phyloP scores from a whole-genome alignment of 2,329 filamentous ascomycete genomes.

The Pseudomassariella vexata region DNA sequence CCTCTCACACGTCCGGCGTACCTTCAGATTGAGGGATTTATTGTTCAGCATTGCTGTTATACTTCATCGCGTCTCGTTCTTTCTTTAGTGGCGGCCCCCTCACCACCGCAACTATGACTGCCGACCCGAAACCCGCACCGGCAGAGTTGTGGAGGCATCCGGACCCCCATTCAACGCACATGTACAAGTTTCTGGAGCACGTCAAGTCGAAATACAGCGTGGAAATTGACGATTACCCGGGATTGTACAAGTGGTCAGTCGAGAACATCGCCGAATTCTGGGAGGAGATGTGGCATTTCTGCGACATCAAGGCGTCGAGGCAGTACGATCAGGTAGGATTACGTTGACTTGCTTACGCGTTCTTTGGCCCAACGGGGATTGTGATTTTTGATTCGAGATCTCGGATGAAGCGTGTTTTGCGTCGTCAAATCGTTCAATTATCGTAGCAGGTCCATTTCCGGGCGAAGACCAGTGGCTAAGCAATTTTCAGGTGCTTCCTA shows the following conservation, averaged over 20 bases:
- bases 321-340: constrained; percentile 55
- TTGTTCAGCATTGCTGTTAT: no score
- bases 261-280: constrained; percentile 72
- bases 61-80: no score
- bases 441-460: no score
- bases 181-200: constrained; percentile 65
- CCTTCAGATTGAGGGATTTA: no score
- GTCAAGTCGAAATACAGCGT: constrained; percentile 64
- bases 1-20: no score
- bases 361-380: no score
- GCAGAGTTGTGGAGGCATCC: constrained; percentile 67
- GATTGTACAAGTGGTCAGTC: constrained; percentile 83
- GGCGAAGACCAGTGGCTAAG: constrained; percentile 8
- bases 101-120: constrained; percentile 16
- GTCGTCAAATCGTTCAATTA: no score
- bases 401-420: no score
- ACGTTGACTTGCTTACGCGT: no score
- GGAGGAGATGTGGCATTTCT: constrained; percentile 79
- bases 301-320: constrained; percentile 65
- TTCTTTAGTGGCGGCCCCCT: not conserved
- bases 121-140: constrained; percentile 12
- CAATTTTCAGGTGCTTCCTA: constrained; percentile 59
- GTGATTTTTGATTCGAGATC: no score
- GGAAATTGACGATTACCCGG: constrained; percentile 59
- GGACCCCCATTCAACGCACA: constrained; percentile 59